Conservation (phyloP, 495 filamentous ascomycete species). For the Penicillium tannophilum region DNA sequence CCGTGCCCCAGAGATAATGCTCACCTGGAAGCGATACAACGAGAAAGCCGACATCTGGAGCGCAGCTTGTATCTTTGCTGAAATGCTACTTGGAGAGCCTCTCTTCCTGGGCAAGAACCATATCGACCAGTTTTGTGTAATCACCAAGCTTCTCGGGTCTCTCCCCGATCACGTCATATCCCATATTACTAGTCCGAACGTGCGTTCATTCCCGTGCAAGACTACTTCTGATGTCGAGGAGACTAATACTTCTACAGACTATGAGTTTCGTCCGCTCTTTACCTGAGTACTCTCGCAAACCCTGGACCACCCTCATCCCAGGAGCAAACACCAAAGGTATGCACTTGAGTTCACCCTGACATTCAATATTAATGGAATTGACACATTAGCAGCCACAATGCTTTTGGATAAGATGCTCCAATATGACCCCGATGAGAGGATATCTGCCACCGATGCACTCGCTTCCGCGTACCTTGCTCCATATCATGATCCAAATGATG, state of each 20-base stretch:
- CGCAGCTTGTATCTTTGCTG: conserved; percentile 96
- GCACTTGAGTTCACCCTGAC: conserved; percentile 11
- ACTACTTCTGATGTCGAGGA: not conserved
- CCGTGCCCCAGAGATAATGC: conserved; percentile 98
- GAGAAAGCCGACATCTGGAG: conserved; percentile 99
- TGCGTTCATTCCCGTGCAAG: conserved; percentile 41
- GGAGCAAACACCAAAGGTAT: conserved; percentile 83
- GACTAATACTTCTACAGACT: conserved; percentile 59
- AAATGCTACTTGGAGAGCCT: conserved; percentile 96
- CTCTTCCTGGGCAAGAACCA: conserved; percentile 98
- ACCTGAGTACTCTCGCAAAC: conserved; percentile 85
- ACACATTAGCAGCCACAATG: conserved; percentile 66
- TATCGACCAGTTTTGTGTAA: conserved; percentile 98
- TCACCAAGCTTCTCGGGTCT: conserved; percentile 91
- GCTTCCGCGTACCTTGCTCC: conserved; percentile 88
- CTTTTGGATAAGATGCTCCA: conserved; percentile 94
- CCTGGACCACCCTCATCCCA: conserved; percentile 84
- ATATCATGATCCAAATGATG: conserved; percentile 95
- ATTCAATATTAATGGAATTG: not conserved
- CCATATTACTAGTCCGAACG: conserved; percentile 96
- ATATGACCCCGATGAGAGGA: conserved; percentile 87
- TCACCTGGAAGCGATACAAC: conserved; percentile 99
- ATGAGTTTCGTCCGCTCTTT: conserved; percentile 93
- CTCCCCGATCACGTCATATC: conserved; percentile 95
- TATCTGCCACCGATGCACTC: conserved; percentile 78